Evolutionary conservation across 352 stramenopile species (phyloP).

Genomic region (Phytopythium kandeliae): DNA sequence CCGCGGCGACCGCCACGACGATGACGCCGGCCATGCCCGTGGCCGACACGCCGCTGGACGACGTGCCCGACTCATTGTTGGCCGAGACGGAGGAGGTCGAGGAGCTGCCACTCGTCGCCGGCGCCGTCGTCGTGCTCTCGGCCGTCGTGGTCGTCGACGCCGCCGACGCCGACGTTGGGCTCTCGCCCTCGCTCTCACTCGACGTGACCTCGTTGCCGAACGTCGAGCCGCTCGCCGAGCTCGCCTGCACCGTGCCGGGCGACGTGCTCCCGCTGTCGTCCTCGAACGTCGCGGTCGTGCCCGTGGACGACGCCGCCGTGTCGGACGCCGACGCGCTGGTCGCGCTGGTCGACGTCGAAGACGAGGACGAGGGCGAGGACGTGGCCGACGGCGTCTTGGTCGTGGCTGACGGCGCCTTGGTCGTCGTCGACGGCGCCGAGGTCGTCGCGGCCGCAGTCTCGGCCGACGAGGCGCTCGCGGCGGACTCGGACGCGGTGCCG

Average conservation of each 20-base stretch:
- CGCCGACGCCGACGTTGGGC: slow-evolving; percentile 8
- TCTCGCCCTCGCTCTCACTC: slow-evolving; percentile 14
- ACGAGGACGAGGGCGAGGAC: slow-evolving; percentile 2
- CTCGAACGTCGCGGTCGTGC: slow-evolving; percentile 8
- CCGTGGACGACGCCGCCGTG: slow-evolving; percentile 3
- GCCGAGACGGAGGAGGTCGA: slow-evolving; percentile 24
- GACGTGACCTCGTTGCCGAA: slow-evolving; percentile 23
- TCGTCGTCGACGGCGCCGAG: neutral
- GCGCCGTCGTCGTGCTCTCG: slow-evolving; percentile 3
- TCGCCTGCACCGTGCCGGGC: slow-evolving; percentile 30
- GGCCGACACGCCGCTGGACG: slow-evolving; percentile 27
- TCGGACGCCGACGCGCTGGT: neutral
- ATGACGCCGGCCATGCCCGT: slow-evolving; percentile 51
- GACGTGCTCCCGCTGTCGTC: slow-evolving; percentile 12
- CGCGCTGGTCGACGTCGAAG: slow-evolving; percentile 1
- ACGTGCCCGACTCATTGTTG: slow-evolving; percentile 43
- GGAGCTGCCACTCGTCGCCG: too few species aligned
- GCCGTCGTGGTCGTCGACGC: slow-evolving; percentile 5
- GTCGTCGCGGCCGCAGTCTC: slow-evolving; percentile 2
- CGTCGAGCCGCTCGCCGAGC: slow-evolving; percentile 21
- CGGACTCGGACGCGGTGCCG: too few species aligned
- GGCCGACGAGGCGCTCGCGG: too few species aligned
- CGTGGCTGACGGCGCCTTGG: slow-evolving; percentile 5
- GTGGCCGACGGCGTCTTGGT: slow-evolving; percentile 8
- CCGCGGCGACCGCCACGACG: slow-evolving; percentile 43